Evolutionary conservation across 768 basidiomycete species (phyloP), one percentile per base, ranked within the genome.

Genomic region (Antrodiella citrinella): DNA sequence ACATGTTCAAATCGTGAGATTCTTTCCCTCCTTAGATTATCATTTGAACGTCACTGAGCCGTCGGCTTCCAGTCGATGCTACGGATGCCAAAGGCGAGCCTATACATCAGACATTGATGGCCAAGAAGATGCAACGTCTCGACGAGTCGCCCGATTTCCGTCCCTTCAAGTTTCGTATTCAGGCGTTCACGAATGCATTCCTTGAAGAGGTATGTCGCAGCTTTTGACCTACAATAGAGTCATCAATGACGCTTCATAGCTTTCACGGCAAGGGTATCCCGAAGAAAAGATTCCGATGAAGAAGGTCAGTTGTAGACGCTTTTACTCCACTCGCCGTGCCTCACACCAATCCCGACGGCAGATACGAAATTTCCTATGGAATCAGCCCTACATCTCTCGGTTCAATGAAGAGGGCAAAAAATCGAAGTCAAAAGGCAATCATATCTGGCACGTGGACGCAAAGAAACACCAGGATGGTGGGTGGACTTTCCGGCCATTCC

Each of bases 371-470:
- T 99, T 96, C 70, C 80, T 99, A 45, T 99, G 95, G 95, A 84
- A 82, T 53, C 91, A 94, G 59, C 84, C 84, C 24, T 84, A 86
- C 64, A 98, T 99, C 63, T 84, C 92, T 23, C 88, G 95, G 24
- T 98, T 94, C 74, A 99, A 99, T 64, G 92, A 97, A 61, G 95
- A 98, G 64, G 95, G 95, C 26, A 97, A 97, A 69, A 99, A 99
- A 70, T 90, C 94, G 20, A 99, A 99, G 69, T 94, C 91, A 48
- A 96, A 96, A 72, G 95, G 95, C 44, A 99, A 99, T 69, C 95
- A 98, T 61, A 96, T 97, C 57, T 99, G 95, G 95, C 94, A 92
- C 61, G 86, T 98, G 46, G 91, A 97, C 60, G 95, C 92, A n/a
- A 90, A 81, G 70, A 94, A 90, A 66, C 15, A n/a, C 7, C 62